phyloP scores from a whole-genome alignment of 164 flowering plant genomes.

The Annona cherimola region DNA sequence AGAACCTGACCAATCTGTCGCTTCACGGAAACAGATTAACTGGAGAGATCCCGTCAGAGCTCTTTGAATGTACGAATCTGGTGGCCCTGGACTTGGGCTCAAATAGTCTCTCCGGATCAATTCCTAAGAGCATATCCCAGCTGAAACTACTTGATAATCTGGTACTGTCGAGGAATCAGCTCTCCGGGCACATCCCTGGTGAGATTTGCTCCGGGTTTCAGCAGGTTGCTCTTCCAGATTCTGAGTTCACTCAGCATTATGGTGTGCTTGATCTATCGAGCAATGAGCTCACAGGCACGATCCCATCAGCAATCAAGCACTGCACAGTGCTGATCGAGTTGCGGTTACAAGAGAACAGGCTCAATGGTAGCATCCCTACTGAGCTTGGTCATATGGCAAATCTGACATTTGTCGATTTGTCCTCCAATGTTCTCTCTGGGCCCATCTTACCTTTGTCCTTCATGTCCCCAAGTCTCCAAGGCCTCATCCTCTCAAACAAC shows the following conservation, averaged over 20 bases:
- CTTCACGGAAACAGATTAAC: conserved; percentile 44
- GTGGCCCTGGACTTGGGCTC: conserved; percentile 53
- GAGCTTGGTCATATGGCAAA: conserved; percentile 31
- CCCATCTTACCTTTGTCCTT: conserved; percentile 28
- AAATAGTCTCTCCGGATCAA: conserved; percentile 40
- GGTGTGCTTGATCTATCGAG: conserved; percentile 63
- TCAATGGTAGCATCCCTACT: conserved; percentile 48
- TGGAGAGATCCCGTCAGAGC: conserved; percentile 47
- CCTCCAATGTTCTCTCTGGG: conserved; percentile 44
- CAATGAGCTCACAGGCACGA: conserved; percentile 43
- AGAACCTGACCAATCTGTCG: conserved; percentile 54
- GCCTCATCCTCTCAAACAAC: conserved; percentile 50
- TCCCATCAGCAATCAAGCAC: conserved; percentile 41
- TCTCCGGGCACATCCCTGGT: conserved; percentile 50
- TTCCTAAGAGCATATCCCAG: conserved; percentile 37
- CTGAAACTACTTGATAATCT: conserved; percentile 51
- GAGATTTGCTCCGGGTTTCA: conserved; percentile 64
- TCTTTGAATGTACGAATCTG: conserved; percentile 39
- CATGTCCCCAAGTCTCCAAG: conserved; percentile 38
- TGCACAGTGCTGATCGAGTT: conserved; percentile 40
- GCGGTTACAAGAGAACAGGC: conserved; percentile 44
- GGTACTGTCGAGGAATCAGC: conserved; percentile 39
- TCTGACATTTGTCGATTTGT: conserved; percentile 48
- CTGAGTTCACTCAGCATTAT: conserved; percentile 58
- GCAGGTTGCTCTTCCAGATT: conserved; percentile 47